Conservation (phyloP, 371 early-diverging fungal species). For the Mucor piriformis region DNA sequence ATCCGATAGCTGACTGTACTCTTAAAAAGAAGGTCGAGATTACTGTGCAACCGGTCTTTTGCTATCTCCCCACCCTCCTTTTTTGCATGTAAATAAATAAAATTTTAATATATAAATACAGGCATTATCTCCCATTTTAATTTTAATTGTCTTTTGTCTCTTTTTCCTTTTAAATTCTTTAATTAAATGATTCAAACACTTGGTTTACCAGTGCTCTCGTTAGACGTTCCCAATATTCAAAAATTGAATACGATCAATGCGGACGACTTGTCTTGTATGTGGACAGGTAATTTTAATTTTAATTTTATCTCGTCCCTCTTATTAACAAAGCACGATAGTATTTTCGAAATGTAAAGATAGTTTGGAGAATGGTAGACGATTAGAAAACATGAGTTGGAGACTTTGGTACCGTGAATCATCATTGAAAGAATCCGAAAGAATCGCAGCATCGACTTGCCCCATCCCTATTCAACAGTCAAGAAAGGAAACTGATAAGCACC, state of each 20-base stretch:
- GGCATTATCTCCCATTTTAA: neutral
- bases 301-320: too few species aligned
- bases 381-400: slow-evolving; percentile 47
- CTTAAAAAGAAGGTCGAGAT: neutral
- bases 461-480: slow-evolving; percentile 14
- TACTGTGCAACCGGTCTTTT: neutral
- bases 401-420: slow-evolving; percentile 24
- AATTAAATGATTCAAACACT: slow-evolving; percentile 40
- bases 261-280: slow-evolving; percentile 48
- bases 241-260: slow-evolving; percentile 41
- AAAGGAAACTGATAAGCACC: slow-evolving; percentile 17
- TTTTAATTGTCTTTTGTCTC: neutral
- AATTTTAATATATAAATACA: neutral
- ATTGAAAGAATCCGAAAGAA: slow-evolving; percentile 4
- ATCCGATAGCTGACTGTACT: neutral
- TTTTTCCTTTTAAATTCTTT: slow-evolving; percentile 5
- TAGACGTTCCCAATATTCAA: slow-evolving; percentile 46
- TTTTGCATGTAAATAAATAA: neutral
- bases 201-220: slow-evolving; percentile 48
- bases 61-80: neutral
- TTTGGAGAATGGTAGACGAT: slow-evolving; percentile 42
- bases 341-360: slow-evolving; percentile 47
- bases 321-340: too few species aligned
- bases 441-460: neutral
- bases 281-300: slow-evolving; percentile 39